A percentile compares a stretch with the other conserved stretches of the same genome.
Evolutionary conservation across 768 basidiomycete species (phyloP).

Genomic region (Tylopilus felleus): DNA sequence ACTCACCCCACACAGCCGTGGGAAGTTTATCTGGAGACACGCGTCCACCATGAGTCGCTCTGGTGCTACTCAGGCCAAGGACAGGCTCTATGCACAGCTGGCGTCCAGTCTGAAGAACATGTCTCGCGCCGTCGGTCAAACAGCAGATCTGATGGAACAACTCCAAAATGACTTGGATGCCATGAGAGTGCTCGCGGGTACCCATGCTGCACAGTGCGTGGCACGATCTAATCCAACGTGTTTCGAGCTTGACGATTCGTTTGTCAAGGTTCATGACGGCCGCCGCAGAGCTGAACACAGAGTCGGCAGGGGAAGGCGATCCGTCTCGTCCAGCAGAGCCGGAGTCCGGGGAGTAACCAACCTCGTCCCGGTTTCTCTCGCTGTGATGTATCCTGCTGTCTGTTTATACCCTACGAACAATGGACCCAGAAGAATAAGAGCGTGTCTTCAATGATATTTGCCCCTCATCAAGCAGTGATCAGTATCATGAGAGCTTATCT

Average conservation of each 20-base stretch:
- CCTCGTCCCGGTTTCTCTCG: not conserved
- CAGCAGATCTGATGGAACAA: conserved; percentile 73
- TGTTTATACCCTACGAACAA: not conserved
- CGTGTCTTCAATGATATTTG: too few relatives aligned
- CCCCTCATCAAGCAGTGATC: too few relatives aligned
- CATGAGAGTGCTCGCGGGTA: conserved; percentile 75
- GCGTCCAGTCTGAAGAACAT: conserved; percentile 65
- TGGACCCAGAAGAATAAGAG: not conserved
- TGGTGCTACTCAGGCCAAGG: conserved; percentile 74
- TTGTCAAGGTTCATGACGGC: conserved; percentile 48
- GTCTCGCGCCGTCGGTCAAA: conserved; percentile 63
- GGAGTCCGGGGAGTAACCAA: conserved; percentile 9
- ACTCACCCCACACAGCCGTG: not conserved
- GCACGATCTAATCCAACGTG: not conserved
- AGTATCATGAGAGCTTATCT: too few relatives aligned
- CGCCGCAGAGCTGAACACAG: conserved; percentile 41
- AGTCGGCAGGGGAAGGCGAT: conserved; percentile 18
- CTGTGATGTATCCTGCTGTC: not conserved
- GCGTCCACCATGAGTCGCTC: conserved; percentile 19
- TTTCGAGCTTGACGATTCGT: not conserved
- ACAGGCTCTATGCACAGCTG: conserved; percentile 76
- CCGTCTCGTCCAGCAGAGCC: conserved; percentile 2
- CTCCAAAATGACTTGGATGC: conserved; percentile 73
- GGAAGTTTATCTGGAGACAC: too few relatives aligned
- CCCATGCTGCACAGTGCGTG: conserved; percentile 77